These are phyloP conservation scores for Tephrocybe sp. DNA, from an alignment of 768 basidiomycete species.

Conservation along the genomic window DNA sequence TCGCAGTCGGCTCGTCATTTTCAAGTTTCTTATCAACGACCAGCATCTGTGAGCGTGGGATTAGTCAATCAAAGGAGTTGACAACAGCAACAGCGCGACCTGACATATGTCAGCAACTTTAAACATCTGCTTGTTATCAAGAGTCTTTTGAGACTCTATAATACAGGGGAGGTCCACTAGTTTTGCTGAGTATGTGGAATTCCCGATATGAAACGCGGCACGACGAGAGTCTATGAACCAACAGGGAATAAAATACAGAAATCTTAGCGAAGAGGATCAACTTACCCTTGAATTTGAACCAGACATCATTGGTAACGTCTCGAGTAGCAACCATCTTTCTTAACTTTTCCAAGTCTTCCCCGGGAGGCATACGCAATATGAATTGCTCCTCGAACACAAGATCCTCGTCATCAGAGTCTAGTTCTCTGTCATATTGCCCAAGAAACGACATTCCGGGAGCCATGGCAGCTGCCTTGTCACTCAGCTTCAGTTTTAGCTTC, in stretches of 20 bases:
- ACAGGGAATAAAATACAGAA: constrained; percentile 2
- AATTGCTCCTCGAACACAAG: constrained; percentile 97
- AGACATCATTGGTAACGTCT: constrained; percentile 80
- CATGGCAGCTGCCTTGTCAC: constrained; percentile 77
- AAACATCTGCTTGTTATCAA: constrained; percentile 97
- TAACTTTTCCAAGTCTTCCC: constrained; percentile 76
- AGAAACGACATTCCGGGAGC: constrained; percentile 86
- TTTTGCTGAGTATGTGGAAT: constrained; percentile 81
- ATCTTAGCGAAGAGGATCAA: background rate
- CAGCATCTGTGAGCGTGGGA: constrained; percentile 66
- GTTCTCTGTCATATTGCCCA: constrained; percentile 89
- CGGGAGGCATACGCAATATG: constrained; percentile 83
- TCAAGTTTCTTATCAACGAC: constrained; percentile 77
- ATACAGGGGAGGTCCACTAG: constrained; percentile 95
- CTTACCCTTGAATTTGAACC: constrained; percentile 97
- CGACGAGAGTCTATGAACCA: constrained; percentile 75
- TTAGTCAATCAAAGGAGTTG: constrained; percentile 7
- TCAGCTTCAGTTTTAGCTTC: constrained; percentile 85
- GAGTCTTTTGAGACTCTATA: constrained; percentile 91
- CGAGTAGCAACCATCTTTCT: constrained; percentile 79
- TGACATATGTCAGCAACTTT: constrained; percentile 99
- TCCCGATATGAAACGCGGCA: constrained; percentile 85
- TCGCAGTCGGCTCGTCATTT: constrained; percentile 61
- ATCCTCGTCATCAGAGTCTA: constrained; percentile 95
- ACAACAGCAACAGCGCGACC: constrained; percentile 39